Percentiles rank a stretch among this genome's conserved stretches.
These are phyloP conservation scores for Ophryocystis elektroscirrha DNA, from an alignment of 169 alveolate genomes.

Conservation along the genomic window DNA sequence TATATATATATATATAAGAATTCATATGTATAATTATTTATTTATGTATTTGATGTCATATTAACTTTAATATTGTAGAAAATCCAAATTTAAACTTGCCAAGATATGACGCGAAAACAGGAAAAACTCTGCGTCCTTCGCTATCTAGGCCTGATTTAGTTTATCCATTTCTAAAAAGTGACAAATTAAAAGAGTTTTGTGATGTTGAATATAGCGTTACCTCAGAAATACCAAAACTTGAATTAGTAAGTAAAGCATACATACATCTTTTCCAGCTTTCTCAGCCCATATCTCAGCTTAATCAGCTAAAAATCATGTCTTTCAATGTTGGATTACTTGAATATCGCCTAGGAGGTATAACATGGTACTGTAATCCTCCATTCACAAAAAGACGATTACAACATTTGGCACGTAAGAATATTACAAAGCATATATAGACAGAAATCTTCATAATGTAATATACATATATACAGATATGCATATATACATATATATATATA, in stretches of 20 bases:
- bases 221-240: conserved; percentile 6
- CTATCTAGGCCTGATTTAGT: conserved; percentile 5
- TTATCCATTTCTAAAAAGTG: background rate
- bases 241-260: conserved; percentile 9
- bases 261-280: conserved; percentile 2
- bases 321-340: conserved; percentile 60
- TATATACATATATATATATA: background rate
- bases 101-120: conserved; percentile 9
- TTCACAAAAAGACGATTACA: conserved; percentile 45
- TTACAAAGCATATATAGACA: background rate
- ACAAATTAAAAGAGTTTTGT: conserved; percentile 6
- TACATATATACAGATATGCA: background rate
- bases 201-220: conserved; percentile 9
- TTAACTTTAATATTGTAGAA: background rate
- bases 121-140: conserved; percentile 6
- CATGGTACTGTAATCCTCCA: conserved; percentile 59
- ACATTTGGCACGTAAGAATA: conserved; percentile 42
- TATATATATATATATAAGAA: background rate
- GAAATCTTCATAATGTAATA: background rate
- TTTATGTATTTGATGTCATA: background rate
- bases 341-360: conserved; percentile 47
- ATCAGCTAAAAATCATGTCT: conserved; percentile 40
- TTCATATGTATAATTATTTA: background rate
- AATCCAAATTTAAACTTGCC: conserved; percentile 1
- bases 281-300: conserved; percentile 12